Base-by-base conservation (phyloP, 345 rosid genomes). In the Passiflora organensis region DNA sequence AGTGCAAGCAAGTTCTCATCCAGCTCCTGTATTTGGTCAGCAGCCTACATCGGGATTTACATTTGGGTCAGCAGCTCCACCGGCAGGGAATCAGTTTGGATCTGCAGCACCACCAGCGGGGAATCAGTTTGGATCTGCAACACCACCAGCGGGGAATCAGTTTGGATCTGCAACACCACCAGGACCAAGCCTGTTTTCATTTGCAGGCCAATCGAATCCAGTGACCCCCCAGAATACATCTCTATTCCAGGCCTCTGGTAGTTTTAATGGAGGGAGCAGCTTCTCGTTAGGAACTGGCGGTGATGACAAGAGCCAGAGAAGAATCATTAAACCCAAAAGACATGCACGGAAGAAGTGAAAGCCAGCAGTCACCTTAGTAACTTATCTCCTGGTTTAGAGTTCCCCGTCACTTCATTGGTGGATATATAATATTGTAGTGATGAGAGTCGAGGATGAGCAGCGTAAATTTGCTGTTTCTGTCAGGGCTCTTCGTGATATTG, bases 281-380 rank as follows among this genome's bases (percentile, higher is more conserved):
- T 93, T 91, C 68, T 79, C 94, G 9, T 72, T 91, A 68, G 95
- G 99, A 43, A 54, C 80, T 1, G 76, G 84, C 24, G 95, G 88
- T 0, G 78, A 71, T 16, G 97, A 89, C 66, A 91, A 91, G 73
- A 64, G 93, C 6, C 57, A 28, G 20, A 76, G 98, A 28, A 88
- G 56, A 74, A 38, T 72, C 32, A 62, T 80, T 53, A 83, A 58
- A 68, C 64, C 81, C 8, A 84, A 59, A 60, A 71, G 65, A 66
- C 38, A 37, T 18, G 73, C 15, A 68, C 66, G 62, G 63, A 87
- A 80, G 76, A 87, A 72, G 77, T 84, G 68, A 69, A 64, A 53
- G n/a, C 28, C 13, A 6, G 60, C 23, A 36, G 13, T 37, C n/a
- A n/a, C 41, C 13, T 18, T 5, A 16, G 12, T 32, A 42, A 37